These are phyloP conservation scores for Arxiozyma telluris DNA, from an alignment of 1,139 yeast species.

Conservation along the genomic window DNA sequence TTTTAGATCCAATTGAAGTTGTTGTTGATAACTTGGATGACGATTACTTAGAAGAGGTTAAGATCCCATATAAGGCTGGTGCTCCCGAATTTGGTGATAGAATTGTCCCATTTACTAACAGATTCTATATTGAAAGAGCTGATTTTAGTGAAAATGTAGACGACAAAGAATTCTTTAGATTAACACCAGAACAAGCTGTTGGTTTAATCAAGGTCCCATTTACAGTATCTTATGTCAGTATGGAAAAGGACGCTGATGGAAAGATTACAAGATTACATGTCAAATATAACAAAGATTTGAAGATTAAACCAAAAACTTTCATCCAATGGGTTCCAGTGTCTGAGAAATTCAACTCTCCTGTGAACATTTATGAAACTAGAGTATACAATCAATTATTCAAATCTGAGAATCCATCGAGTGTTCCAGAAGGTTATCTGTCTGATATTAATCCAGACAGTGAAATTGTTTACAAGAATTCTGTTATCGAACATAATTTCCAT, in stretches of 20 bases:
- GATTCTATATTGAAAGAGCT: constrained; percentile 71
- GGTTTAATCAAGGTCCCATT: constrained; percentile 92
- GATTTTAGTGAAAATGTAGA: constrained; percentile 71
- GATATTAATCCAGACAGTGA: constrained; percentile 81
- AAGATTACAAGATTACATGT: constrained; percentile 63
- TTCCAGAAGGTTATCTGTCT: constrained; percentile 79
- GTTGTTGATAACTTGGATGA: constrained; percentile 76
- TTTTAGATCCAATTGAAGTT: constrained; percentile 78
- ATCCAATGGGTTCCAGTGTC: constrained; percentile 93
- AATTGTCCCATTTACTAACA: constrained; percentile 65
- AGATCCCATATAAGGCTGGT: constrained; percentile 88
- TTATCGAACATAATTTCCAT: constrained; percentile 70
- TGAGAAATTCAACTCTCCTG: constrained; percentile 50
- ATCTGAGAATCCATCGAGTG: constrained; percentile 81
- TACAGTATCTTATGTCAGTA: constrained; percentile 64
- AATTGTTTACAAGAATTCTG: constrained; percentile 51
- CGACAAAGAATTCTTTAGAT: constrained; percentile 63
- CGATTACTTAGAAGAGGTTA: constrained; percentile 57
- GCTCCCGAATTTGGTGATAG: constrained; percentile 64
- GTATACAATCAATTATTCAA: constrained; percentile 81
- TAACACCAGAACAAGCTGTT: constrained; percentile 84
- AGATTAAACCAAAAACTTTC: constrained; percentile 78
- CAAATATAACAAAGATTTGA: constrained; percentile 64
- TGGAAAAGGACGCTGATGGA: constrained; percentile 50
- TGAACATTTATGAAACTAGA: constrained; percentile 65